phyloP scores from a whole-genome alignment of 139 green algal species.

The Coelastrella sp. region DNA sequence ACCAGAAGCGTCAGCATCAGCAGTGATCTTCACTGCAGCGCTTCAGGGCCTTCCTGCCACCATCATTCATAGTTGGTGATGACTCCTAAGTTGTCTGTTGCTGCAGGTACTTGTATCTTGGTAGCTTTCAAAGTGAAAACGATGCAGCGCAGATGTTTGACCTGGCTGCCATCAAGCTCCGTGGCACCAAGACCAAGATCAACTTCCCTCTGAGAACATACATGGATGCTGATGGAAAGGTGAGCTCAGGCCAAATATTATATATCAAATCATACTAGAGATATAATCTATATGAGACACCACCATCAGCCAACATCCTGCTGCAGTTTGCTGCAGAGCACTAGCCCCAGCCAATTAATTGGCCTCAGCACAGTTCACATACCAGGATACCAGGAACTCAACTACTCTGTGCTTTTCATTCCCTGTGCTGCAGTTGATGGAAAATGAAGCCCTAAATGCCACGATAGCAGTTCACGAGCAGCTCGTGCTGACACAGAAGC shows the following conservation, averaged over 20 bases:
- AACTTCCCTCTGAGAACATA: slow-evolving; percentile 50
- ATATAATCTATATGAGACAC: too few species aligned
- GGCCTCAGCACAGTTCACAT: not conserved
- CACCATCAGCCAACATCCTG: not conserved
- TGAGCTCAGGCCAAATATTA: not conserved
- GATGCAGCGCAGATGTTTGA: slow-evolving; percentile 62
- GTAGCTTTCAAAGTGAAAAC: slow-evolving; percentile 59
- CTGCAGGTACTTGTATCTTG: slow-evolving; percentile 71
- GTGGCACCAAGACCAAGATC: slow-evolving; percentile 43
- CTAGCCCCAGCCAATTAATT: not conserved
- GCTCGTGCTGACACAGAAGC: slow-evolving; percentile 34
- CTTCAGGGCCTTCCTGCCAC: not conserved
- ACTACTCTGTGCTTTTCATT: not conserved
- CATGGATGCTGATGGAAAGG: slow-evolving; percentile 12
- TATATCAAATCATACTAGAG: too few species aligned
- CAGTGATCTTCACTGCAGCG: not conserved
- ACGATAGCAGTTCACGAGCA: slow-evolving; percentile 39
- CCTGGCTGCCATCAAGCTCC: slow-evolving; percentile 58
- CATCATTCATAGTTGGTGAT: not conserved
- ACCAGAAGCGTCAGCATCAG: not conserved
- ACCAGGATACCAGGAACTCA: not conserved
- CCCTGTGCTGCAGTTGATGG: not conserved
- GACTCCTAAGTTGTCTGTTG: not conserved
- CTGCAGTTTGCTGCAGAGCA: too few species aligned
- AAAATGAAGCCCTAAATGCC: not conserved